These are phyloP conservation scores for Tremella fuciformis DNA, from an alignment of 768 basidiomycete genomes.

Conservation along the genomic window DNA sequence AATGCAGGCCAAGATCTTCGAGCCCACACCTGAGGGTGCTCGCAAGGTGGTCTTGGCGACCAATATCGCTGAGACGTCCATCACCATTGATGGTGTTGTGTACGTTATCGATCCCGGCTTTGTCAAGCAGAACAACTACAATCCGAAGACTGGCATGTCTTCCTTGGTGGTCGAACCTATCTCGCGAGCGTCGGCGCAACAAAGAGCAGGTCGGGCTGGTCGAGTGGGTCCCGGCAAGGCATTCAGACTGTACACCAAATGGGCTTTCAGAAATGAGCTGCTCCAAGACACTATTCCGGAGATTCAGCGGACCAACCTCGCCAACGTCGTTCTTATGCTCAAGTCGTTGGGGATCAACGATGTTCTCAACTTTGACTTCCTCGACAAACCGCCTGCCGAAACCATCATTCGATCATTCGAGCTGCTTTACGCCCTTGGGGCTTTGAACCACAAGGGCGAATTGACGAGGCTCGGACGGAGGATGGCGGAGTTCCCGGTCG, in stretches of 20 bases:
- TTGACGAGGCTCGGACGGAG: constrained; percentile 92
- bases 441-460: constrained; percentile 92
- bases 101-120: constrained; percentile 99
- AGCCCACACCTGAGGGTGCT: constrained; percentile 93
- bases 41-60: constrained; percentile 91
- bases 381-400: constrained; percentile 96
- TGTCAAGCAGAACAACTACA: constrained; percentile 98
- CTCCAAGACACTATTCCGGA: constrained; percentile 97
- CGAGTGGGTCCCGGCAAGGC: constrained; percentile 97
- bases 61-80: constrained; percentile 99
- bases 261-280: constrained; percentile 93
- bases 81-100: constrained; percentile 98
- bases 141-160: constrained; percentile 97
- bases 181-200: constrained; percentile 94
- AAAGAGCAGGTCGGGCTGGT: constrained; percentile 93
- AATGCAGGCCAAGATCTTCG: constrained; percentile 99
- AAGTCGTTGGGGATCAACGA: constrained; percentile 98
- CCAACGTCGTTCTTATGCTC: constrained; percentile 87
- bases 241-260: constrained; percentile 97
- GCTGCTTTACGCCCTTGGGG: constrained; percentile 88
- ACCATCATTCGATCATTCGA: constrained; percentile 94
- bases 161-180: constrained; percentile 94
- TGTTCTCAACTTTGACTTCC: constrained; percentile 95
- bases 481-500: constrained; percentile 99
- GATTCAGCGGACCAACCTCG: constrained; percentile 97